Conservation (phyloP, 768 basidiomycete species). For the Auriscalpium microsporum region DNA sequence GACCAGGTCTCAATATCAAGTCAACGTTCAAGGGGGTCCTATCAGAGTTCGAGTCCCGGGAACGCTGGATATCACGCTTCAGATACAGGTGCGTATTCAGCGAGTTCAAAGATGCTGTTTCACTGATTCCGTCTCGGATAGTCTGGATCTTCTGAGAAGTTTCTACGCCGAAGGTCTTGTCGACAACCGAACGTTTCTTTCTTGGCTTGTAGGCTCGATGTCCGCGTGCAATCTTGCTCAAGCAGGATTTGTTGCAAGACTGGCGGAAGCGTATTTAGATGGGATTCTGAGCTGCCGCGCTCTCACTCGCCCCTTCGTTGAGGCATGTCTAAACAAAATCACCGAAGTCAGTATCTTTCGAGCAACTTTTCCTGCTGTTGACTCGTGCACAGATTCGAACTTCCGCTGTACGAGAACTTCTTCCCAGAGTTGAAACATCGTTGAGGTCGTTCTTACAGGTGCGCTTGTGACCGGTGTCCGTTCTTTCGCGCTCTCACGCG, state of each 20-base stretch:
- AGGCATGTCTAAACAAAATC: conserved; percentile 61
- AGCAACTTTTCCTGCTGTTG: background rate
- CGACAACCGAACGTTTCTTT: conserved; percentile 66
- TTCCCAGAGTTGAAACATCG: conserved; percentile 43
- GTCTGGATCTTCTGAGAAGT: conserved; percentile 60
- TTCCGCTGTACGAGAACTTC: conserved; percentile 45
- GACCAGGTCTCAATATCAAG: conserved; percentile 72
- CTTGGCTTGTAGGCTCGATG: conserved; percentile 77
- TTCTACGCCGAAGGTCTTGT: conserved; percentile 79
- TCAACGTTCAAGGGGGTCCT: conserved; percentile 78
- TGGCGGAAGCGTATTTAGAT: conserved; percentile 75
- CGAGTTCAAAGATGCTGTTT: background rate
- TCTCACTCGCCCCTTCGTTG: conserved; percentile 58
- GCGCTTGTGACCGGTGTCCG: conserved; percentile 9
- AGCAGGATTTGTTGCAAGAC: conserved; percentile 61
- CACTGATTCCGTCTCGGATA: conserved; percentile 19
- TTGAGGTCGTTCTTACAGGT: conserved; percentile 59
- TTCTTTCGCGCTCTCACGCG: background rate
- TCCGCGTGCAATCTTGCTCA: conserved; percentile 73
- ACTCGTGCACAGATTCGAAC: conserved; percentile 38
- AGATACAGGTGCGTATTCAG: conserved; percentile 52
- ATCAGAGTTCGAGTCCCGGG: conserved; percentile 59
- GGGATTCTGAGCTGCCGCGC: conserved; percentile 62
- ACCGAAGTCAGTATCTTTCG: conserved; percentile 40
- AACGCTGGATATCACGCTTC: conserved; percentile 73